A percentile compares a stretch with the other conserved stretches of the same genome.
Evolutionary conservation across 2,329 filamentous ascomycete genomes (phyloP).

Genomic region (Aspergillus fructus): DNA sequence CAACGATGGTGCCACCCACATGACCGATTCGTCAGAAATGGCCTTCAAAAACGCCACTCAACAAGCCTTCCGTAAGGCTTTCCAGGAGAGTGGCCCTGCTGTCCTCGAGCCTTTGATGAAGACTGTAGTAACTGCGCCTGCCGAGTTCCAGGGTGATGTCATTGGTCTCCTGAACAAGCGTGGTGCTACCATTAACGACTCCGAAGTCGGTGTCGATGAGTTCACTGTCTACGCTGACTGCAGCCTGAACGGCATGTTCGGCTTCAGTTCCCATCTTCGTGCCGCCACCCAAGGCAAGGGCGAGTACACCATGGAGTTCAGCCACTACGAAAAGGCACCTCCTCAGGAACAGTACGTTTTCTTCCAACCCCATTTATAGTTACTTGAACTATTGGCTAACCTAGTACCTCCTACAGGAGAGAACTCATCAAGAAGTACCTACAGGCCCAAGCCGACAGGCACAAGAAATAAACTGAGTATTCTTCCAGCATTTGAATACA

Average conservation of each 20-base stretch:
- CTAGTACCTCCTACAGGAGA: constrained; percentile 45
- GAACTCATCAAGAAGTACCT: constrained; percentile 68
- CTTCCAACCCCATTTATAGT: neutral
- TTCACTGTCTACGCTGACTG: constrained; percentile 92
- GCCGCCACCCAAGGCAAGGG: constrained; percentile 97
- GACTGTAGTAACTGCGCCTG: constrained; percentile 91
- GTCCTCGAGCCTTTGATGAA: constrained; percentile 98
- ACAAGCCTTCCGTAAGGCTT: constrained; percentile 94
- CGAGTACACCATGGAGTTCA: constrained; percentile 98
- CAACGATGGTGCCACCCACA: constrained; percentile 94
- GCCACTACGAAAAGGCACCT: constrained; percentile 86
- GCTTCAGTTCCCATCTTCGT: constrained; percentile 85
- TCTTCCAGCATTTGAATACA: neutral
- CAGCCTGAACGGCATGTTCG: constrained; percentile 96
- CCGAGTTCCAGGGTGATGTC: constrained; percentile 96
- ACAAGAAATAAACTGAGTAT: constrained; percentile 53
- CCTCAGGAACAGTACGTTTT: constrained; percentile 78
- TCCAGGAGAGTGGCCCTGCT: constrained; percentile 74
- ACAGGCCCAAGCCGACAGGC: constrained; percentile 64
- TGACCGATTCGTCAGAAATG: constrained; percentile 96
- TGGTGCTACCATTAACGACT: constrained; percentile 91
- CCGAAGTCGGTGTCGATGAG: constrained; percentile 89
- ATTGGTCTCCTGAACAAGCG: constrained; percentile 96
- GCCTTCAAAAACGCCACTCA: constrained; percentile 93
- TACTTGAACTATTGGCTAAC: constrained; percentile 7